Evolutionary conservation across 306 rosid species (phyloP), one percentile per base, ranked within the genome.

Genomic region (Castanopsis chinensis): DNA sequence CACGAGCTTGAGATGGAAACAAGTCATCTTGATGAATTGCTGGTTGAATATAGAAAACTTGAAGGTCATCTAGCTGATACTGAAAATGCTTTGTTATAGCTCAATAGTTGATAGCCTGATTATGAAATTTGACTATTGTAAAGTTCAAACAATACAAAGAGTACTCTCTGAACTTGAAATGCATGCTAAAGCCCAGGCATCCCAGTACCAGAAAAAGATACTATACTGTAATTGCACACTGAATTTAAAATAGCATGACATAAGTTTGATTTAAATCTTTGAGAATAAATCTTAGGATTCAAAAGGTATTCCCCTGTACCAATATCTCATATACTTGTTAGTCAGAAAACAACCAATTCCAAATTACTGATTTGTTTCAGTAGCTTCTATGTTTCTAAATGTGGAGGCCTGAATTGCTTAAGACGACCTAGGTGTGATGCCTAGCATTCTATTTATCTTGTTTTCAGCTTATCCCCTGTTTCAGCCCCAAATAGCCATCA

Each of bases 101-200:
- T n/a, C n/a, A n/a, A n/a, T n/a, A n/a, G n/a, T n/a, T n/a, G n/a
- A n/a, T n/a, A n/a, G n/a, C n/a, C 51, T 72, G 51, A 72, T 18
- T 57, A 71, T 71, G 71, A 41, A 55, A 59, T 84, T 76, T 81
- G 80, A 70, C 73, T 51, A 19, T 80, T 80, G 77, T 87, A 87
- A 79, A 95, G 99, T 90, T 95, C 86, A 87, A 91, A 82, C 89
- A 84, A 75, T 91, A 81, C 89, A 90, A 82, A 79, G 98, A 92
- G 71, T 92, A n/a, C 80, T 92, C 79, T 85, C 91, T 11, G 99
- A 95, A 80, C 87, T 95, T 83, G 84, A 90, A 76, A 70, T 95
- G 90, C 99, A 92, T 83, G 95, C 97, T 57, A 97, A 95, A 81
- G 98, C 99, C 80, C 98, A 95, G 81, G 85, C 98, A 64, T 79